Percentiles rank a stretch among this genome's conserved stretches.
These are phyloP conservation scores for Penium margaritaceum DNA, from an alignment of 139 green algal species.

Conservation along the genomic window DNA sequence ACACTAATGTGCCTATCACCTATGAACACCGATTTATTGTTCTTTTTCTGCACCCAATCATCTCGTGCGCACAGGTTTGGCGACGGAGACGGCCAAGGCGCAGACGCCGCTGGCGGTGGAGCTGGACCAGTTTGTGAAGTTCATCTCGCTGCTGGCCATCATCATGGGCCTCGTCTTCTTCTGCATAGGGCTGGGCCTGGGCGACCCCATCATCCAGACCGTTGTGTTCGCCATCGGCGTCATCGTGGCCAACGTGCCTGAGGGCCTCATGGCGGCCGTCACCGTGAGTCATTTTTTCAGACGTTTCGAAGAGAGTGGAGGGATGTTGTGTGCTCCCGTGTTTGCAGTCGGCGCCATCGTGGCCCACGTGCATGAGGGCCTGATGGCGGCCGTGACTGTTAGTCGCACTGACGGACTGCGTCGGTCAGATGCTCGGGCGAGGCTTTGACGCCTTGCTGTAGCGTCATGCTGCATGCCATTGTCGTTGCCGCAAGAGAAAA, in stretches of 20 bases:
- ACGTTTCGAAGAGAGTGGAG: not conserved
- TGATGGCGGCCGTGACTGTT: slow-evolving; percentile 47
- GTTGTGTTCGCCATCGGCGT: slow-evolving; percentile 64
- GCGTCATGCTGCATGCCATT: too few relatives aligned
- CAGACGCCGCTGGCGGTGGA: slow-evolving; percentile 40
- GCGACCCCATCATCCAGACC: slow-evolving; percentile 41
- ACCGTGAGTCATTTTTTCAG: slow-evolving; percentile 40
- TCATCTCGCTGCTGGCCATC: slow-evolving; percentile 45
- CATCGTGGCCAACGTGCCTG: slow-evolving; percentile 56
- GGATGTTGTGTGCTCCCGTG: too few relatives aligned
- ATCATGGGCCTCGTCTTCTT: slow-evolving; percentile 50
- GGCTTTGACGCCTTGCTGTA: not conserved
- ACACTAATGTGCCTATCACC: too few relatives aligned
- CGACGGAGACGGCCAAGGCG: slow-evolving; percentile 38
- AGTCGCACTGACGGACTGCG: not conserved
- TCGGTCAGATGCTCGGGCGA: not conserved
- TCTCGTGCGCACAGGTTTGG: slow-evolving; percentile 16
- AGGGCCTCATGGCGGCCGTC: slow-evolving; percentile 52
- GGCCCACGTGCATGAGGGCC: slow-evolving; percentile 50
- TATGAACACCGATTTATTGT: too few relatives aligned
- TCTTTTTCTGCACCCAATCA: too few relatives aligned
- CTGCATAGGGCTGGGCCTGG: slow-evolving; percentile 42
- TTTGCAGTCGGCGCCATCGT: slow-evolving; percentile 63
- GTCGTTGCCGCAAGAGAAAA: too few relatives aligned
- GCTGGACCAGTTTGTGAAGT: slow-evolving; percentile 41